Evolutionary conservation across 2,329 filamentous ascomycete species (phyloP), one percentile per base, ranked within the genome.

Genomic region (Nannizziopsis arthrosporioides): DNA sequence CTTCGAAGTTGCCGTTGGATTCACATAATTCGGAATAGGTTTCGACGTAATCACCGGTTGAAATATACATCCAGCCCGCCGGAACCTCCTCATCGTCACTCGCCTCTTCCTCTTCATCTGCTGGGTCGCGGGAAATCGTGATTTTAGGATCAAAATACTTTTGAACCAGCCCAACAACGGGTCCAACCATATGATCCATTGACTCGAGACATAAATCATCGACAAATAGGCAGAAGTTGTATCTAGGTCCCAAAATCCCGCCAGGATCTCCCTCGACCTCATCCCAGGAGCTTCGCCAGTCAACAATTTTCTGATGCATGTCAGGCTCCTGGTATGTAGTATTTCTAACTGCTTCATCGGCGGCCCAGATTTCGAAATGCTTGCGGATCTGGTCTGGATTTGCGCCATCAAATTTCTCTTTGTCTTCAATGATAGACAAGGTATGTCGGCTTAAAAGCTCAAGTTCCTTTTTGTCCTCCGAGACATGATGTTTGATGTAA

Each of bases 141-240:
- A n/a, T n/a, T n/a, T n/a, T n/a, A n/a, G n/a, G n/a, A n/a, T n/a
- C n/a, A n/a, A n/a, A n/a, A n/a, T n/a, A n/a, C n/a, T n/a, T n/a
- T n/a, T n/a, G n/a, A 22, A 54, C 27, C 17, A 54, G n/a, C 42
- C 53, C 53, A 18, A 53, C 43, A 17, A 54, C 51, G 15, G 51
- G 54, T 10, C 17, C 12, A 0, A 19, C 14, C 52, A 56, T 54
- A 41, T 56, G 34, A 3, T 43, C 38, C 11, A 53, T 27, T 12
- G 52, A 56, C 44, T 56, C 54, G 10, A 56, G 37, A 32, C 52
- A 54, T 22, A 54, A 52, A 46, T 56, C 51, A 42, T 56, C 53
- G 22, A 54, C 49, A 42, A 56, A 53, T 1, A 54, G 46, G 32
- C 51, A 53, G 19, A 50, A 54, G 27, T 54, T 51, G 34, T 53